Evolutionary conservation across 2,329 filamentous ascomycete genomes (phyloP), one percentile per base, ranked within the genome.

Genomic region (Chaetothyriales sp.): DNA sequence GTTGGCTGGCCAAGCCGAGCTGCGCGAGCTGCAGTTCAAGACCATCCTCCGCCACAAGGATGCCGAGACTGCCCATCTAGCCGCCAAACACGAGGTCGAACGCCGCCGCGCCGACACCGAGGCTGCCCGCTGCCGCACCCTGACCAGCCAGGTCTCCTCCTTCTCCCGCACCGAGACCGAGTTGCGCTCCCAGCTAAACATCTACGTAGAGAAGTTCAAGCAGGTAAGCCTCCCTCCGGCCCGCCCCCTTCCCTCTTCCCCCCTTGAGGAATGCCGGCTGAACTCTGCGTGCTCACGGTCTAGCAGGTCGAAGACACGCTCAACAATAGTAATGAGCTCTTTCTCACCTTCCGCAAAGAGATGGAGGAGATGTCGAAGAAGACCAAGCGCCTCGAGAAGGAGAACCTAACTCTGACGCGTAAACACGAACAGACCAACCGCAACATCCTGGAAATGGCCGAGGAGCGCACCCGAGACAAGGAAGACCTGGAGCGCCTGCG

Each of bases 291-390:
- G 50, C 56, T 61, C 54, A 57, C 56, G 55, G 51, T 55, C 50
- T 57, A 69, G 70, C 74, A 97, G 90, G 90, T 97, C 66, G 90
- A 97, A 77, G 92, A 97, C 70, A 97, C 90, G 40, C 78, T 97
- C 49, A 97, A 95, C 71, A 97, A 95, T 67, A 95, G 88, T 69
- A 97, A 97, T 72, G 92, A 97, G 66, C 75, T 97, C 50, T 97
- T 97, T 69, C 74, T 95, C 60, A 95, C 92, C 0, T 97, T 97
- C 70, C 81, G 90, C 51, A 95, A 95, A 72, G 92, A 97, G 70
- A 97, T 97, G 89, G 92, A 97, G 70, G 92, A 97, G 65, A 97
- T 97, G 89, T 95, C 89, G 0, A 95, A 95, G 73, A 97, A 97
- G 73, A 95, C 90, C 5, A 95, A 95, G 70, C 83, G 89, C 22